Conservation (phyloP, 2,329 filamentous ascomycete species). For the Cladobotryum protrusum region DNA sequence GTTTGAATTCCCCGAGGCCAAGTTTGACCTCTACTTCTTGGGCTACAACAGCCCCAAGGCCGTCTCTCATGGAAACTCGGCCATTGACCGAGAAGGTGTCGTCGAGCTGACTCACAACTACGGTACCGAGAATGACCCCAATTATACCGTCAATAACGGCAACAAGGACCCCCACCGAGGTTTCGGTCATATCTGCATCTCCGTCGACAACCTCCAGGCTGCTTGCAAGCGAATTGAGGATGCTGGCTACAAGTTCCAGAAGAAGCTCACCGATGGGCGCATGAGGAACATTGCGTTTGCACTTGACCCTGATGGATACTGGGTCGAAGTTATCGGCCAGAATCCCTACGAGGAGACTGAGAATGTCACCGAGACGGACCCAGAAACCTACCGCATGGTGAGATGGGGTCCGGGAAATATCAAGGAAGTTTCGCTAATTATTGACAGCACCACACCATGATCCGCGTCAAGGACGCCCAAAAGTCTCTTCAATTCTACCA, state of each 20-base stretch:
- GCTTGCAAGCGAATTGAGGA: constrained; percentile 86
- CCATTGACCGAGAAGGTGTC: constrained; percentile 79
- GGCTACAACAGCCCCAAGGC: constrained; percentile 76
- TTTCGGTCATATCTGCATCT: constrained; percentile 82
- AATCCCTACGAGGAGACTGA: constrained; percentile 67
- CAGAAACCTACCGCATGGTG: constrained; percentile 66
- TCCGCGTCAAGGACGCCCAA: constrained; percentile 79
- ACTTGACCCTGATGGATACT: constrained; percentile 81
- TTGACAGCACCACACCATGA: constrained; percentile 78
- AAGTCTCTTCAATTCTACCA: constrained; percentile 74
- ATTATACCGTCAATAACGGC: constrained; percentile 78
- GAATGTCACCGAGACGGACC: constrained; percentile 64
- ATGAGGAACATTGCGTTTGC: constrained; percentile 88
- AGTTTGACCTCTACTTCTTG: constrained; percentile 94
- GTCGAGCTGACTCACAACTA: constrained; percentile 83
- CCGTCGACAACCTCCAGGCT: constrained; percentile 77
- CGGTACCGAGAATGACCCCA: constrained; percentile 78
- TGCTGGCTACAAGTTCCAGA: constrained; percentile 89
- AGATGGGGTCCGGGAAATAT: constrained; percentile 2
- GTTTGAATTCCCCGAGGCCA: constrained; percentile 74
- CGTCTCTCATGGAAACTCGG: constrained; percentile 62
- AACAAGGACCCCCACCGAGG: constrained; percentile 83
- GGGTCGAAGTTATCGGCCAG: constrained; percentile 77
- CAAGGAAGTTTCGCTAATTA: not conserved
- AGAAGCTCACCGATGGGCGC: constrained; percentile 81